phyloP scores from a whole-genome alignment of 2,329 filamentous ascomycete genomes.

The Sclerotinia glacialis region DNA sequence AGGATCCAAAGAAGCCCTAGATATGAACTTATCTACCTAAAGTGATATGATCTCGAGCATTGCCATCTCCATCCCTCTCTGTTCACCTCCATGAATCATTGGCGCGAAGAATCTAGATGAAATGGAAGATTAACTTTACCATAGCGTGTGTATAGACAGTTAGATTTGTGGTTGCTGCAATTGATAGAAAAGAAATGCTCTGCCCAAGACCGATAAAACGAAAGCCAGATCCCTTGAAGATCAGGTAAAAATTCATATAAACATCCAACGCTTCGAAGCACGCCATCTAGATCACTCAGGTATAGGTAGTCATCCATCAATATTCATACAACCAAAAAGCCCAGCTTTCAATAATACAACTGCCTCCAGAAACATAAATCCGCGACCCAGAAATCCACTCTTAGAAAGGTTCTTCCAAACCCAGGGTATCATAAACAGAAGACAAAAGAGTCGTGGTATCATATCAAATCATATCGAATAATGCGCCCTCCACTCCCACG shows the following conservation, averaged over 20 bases:
- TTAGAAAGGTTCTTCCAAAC: background rate
- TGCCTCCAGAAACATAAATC: background rate
- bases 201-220: background rate
- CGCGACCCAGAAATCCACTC: background rate
- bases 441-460: background rate
- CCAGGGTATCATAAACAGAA: conserved; percentile 3
- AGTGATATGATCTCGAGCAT: no score
- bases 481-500: background rate
- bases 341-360: background rate
- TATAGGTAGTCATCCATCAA: no score
- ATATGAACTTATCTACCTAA: no score
- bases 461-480: background rate
- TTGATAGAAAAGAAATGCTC: background rate
- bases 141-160: background rate
- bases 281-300: no score
- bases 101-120: background rate
- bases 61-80: background rate
- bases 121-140: background rate
- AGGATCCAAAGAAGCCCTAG: no score
- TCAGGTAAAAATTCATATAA: background rate
- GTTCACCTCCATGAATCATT: background rate
- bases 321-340: background rate
- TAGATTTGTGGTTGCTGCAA: background rate
- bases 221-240: background rate
- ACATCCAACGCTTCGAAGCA: background rate